Percentiles rank a stretch among this genome's conserved stretches.
phyloP scores from a whole-genome alignment of 495 filamentous ascomycete genomes.

The Talaromyces trachyspermus region DNA sequence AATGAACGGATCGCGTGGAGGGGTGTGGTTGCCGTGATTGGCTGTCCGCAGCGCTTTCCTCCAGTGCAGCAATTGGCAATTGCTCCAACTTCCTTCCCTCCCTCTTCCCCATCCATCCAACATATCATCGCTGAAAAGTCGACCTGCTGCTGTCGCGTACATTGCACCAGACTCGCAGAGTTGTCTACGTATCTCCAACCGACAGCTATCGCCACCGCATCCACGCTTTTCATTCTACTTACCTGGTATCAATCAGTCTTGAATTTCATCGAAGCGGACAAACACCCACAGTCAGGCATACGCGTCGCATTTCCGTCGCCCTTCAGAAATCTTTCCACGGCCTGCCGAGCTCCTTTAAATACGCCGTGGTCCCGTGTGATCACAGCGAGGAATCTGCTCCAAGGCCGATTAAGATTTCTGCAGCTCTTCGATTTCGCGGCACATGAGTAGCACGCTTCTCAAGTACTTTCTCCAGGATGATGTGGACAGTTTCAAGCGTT shows the following conservation, averaged over 20 bases:
- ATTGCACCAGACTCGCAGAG: neutral
- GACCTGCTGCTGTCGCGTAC: no score
- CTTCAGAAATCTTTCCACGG: conserved; percentile 32
- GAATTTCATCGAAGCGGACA: no score
- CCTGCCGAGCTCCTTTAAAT: conserved; percentile 59
- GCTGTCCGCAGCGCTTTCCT: conserved; percentile 10
- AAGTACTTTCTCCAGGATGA: conserved; percentile 93
- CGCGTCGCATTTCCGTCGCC: conserved; percentile 10
- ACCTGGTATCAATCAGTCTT: no score
- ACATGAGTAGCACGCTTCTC: conserved; percentile 97
- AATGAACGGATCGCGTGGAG: conserved; percentile 36
- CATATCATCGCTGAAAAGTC: no score
- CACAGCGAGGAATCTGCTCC: conserved; percentile 73
- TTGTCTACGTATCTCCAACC: neutral
- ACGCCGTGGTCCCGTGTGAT: conserved; percentile 74
- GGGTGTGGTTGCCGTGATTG: conserved; percentile 31
- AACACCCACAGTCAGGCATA: no score
- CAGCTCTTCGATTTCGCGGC: conserved; percentile 38
- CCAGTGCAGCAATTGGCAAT: no score
- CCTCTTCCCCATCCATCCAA: no score
- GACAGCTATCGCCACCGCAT: conserved; percentile 2
- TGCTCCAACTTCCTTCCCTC: no score
- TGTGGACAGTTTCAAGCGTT: conserved; percentile 79
- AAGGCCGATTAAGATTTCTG: conserved; percentile 54
- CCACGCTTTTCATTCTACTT: neutral